Evolutionary conservation across 2,329 filamentous ascomycete species (phyloP), one percentile per base, ranked within the genome.

Genomic region (Colletotrichum coccodes): DNA sequence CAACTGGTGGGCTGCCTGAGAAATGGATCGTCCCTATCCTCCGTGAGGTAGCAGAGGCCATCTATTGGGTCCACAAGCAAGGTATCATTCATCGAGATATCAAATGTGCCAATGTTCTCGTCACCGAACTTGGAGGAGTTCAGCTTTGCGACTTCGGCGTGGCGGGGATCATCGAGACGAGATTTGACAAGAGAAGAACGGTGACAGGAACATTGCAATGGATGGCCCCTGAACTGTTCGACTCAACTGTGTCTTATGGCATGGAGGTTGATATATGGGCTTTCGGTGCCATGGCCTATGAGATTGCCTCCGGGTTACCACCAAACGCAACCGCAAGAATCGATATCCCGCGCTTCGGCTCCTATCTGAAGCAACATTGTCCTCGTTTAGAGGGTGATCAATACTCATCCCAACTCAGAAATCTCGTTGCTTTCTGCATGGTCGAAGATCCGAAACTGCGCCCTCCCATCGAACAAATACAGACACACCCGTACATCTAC

Each of bases 131-230:
- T 40, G 93, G 93, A 28, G 84, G 89, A 32, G 91, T 96, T 8
- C 93, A 96, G 77, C 86, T 96, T 38, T 94, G 93, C 76, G 93
- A 96, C 76, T 96, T 96, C 78, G 93, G 94, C 71, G 92, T 96
- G 54, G 92, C 93, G 32, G 92, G 92, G 50, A 89, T 94, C 53
- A 88, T 95, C 64, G 92, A 95, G 76, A 91, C 86, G 47, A 91
- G 92, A 72, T 86, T 90, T 62, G 90, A 92, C 74, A 96, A 96
- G 80, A 85, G 93, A 60, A 91, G 91, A 4, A 95, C 93, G 0
- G 91, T 95, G 56, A 92, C 95, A 64, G 93, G 93, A 26, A 96
- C 94, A 0, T 91, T 91, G 3, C 90, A 95, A 78, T 96, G 93
- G 92, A 95, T 96, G 93, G 92, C 94, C 0, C 92, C 92, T 0